Evolutionary conservation across 495 filamentous ascomycete genomes (phyloP).

Genomic region (Xylaria cubensis): DNA sequence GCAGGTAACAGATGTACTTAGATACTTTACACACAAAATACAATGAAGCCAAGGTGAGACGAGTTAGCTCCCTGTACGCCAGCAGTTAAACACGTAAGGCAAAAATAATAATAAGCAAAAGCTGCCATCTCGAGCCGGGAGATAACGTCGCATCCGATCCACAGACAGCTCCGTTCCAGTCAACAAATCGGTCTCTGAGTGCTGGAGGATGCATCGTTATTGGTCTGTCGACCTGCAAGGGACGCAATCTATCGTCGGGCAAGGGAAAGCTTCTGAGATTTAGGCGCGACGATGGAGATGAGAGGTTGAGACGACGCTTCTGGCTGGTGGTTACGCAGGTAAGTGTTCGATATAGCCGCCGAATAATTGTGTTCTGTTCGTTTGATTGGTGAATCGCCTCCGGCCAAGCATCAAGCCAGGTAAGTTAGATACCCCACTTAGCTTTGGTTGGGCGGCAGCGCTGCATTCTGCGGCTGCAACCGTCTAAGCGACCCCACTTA

Average conservation of each 20-base stretch:
- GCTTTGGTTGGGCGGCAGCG: constrained; percentile 38
- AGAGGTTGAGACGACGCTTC: constrained; percentile 33
- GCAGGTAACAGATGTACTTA: neutral
- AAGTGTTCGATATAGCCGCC: constrained; percentile 42
- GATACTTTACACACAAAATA: constrained; percentile 6
- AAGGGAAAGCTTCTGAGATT: constrained; percentile 29
- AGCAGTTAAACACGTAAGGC: constrained; percentile 7
- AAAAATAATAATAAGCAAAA: constrained; percentile 2
- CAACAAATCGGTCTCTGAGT: constrained; percentile 31
- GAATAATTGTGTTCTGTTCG: neutral
- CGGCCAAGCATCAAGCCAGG: constrained; percentile 3
- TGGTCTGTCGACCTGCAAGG: constrained; percentile 19
- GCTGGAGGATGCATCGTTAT: constrained; percentile 11
- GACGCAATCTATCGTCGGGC: constrained; percentile 23
- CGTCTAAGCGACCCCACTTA: constrained; percentile 16
- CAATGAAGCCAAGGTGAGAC: constrained; percentile 5
- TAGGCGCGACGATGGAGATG: constrained; percentile 36
- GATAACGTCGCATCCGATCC: constrained; percentile 10
- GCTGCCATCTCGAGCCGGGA: constrained; percentile 13
- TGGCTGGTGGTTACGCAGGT: constrained; percentile 37
- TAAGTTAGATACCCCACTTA: constrained; percentile 25
- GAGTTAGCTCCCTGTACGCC: neutral
- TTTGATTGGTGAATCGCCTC: constrained; percentile 15
- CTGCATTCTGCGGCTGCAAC: constrained; percentile 37
- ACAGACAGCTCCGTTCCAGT: constrained; percentile 9